Base-by-base conservation (phyloP, 305 asterid genomes). In the Fraxinus greggii region DNA sequence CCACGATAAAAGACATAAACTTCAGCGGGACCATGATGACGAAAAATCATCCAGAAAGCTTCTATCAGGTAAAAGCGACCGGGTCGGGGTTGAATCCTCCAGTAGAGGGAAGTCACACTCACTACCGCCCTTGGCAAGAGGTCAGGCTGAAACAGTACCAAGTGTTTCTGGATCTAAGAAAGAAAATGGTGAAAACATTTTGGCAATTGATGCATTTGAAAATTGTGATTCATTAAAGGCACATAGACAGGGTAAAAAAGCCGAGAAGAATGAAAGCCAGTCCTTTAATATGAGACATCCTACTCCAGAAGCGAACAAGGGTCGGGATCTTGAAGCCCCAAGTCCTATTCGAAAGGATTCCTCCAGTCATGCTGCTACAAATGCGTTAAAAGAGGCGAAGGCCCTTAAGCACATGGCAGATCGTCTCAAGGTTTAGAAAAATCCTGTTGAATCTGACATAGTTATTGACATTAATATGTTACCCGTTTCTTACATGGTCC, bases 341-440 rank as follows among this genome's bases (percentile, higher is more conserved):
- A 95, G 99, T 86, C 97, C 98, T 81, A 86, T 84, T 85, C 90
- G 94, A 78, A 92, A 91, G 92, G 98, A 95, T 78, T 89, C 97
- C 80, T 88, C 97, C 45, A 95, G 92, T 86, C 95, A 93, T 81
- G 93, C 95, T 78, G 98, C 93, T 87, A 88, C 89, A 28, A 93
- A 82, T 89, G 96, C 94, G 84, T 67, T 97, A 21, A 97, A 93
- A 92, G 99, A 97, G 86, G 99, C 97, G 3, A 97, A 89, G 87
- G 93, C 90, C 89, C 97, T 97, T 72, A 97, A 97, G 84, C 99
- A 93, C 86, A 78, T 89, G 86, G 99, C 99, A 65, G 99, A 97
- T 86, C 98, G 99, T 79, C 90, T 86, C 76, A 95, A 92, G 95
- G 95, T 91, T 63, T 76, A 32, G 69, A 45, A 80, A 42, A 45